Percentiles rank a stretch among this genome's conserved stretches.
Conservation (phyloP, 805 yeast genomes). For the Aciculoconidium aculeatum region DNA sequence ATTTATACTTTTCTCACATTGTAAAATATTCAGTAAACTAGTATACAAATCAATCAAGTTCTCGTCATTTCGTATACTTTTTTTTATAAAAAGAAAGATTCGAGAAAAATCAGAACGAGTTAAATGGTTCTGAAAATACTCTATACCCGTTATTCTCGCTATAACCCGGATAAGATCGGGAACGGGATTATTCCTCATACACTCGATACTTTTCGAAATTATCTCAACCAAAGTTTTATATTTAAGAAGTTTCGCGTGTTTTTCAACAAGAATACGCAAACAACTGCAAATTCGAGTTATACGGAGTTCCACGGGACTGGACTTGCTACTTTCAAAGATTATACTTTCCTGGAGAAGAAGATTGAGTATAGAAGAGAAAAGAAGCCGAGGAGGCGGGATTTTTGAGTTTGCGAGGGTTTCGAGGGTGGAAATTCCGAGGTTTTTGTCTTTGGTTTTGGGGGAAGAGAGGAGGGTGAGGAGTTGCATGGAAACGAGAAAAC, state of each 20-base stretch:
- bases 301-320: slow-evolving; percentile 23
- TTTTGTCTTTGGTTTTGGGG: slow-evolving; percentile 48
- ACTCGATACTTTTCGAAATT: no score
- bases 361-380: slow-evolving; percentile 22
- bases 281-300: slow-evolving; percentile 26
- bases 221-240: no score
- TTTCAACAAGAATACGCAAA: slow-evolving; percentile 20
- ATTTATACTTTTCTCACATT: slow-evolving; percentile 14
- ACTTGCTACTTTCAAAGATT: slow-evolving; percentile 15
- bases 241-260: no score
- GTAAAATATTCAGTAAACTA: slow-evolving; percentile 16
- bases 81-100: slow-evolving; percentile 18
- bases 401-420: no score
- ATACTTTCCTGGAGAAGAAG: slow-evolving; percentile 33
- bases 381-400: no score
- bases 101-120: slow-evolving; percentile 22
- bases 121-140: slow-evolving; percentile 28
- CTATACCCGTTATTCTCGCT: slow-evolving; percentile 15
- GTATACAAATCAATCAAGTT: slow-evolving; percentile 16
- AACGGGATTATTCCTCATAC: no score
- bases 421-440: no score
- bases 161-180: slow-evolving; percentile 23
- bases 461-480: slow-evolving; percentile 25
- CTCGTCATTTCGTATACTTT: slow-evolving; percentile 15
- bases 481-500: no score